Evolutionary conservation across 371 early-diverging fungal genomes (phyloP).

Genomic region (Mortierella sp.): DNA sequence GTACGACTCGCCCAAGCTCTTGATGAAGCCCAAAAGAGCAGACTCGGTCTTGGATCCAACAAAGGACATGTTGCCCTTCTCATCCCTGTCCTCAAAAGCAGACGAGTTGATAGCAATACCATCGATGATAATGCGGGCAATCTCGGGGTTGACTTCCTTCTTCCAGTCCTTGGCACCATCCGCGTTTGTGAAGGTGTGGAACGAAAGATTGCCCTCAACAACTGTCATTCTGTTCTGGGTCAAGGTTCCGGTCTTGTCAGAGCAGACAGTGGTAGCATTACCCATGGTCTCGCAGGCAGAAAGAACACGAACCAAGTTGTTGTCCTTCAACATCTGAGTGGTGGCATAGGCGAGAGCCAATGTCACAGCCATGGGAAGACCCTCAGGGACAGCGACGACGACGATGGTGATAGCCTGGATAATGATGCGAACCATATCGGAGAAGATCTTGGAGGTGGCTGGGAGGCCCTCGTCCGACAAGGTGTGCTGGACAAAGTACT

Average conservation of each 20-base stretch:
- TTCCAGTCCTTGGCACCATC: conserved; percentile 59
- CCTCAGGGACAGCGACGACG: conserved; percentile 86
- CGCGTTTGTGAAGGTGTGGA: conserved; percentile 55
- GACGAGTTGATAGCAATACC: conserved; percentile 88
- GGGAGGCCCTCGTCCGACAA: conserved; percentile 63
- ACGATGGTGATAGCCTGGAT: conserved; percentile 77
- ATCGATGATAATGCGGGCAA: conserved; percentile 62
- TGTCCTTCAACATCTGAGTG: conserved; percentile 88
- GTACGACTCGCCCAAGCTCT: conserved; percentile 70
- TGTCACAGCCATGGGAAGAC: conserved; percentile 81
- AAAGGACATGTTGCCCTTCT: conserved; percentile 75
- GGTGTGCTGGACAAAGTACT: conserved; percentile 79
- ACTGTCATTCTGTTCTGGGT: conserved; percentile 95
- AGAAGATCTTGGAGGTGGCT: conserved; percentile 51
- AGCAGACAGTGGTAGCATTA: conserved; percentile 91
- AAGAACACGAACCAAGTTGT: conserved; percentile 88
- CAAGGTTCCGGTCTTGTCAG: conserved; percentile 92
- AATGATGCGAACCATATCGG: conserved; percentile 67
- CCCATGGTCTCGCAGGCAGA: conserved; percentile 96
- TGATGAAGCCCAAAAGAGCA: conserved; percentile 85
- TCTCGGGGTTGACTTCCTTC: conserved; percentile 47
- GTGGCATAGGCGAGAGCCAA: conserved; percentile 81
- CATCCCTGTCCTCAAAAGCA: conserved; percentile 87
- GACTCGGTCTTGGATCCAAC: conserved; percentile 95
- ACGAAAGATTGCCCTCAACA: conserved; percentile 74